Percentiles rank a stretch among this genome's conserved stretches.
These are phyloP conservation scores for Heliosperma pusillum DNA, from an alignment of 148 eudicot species.

Conservation along the genomic window DNA sequence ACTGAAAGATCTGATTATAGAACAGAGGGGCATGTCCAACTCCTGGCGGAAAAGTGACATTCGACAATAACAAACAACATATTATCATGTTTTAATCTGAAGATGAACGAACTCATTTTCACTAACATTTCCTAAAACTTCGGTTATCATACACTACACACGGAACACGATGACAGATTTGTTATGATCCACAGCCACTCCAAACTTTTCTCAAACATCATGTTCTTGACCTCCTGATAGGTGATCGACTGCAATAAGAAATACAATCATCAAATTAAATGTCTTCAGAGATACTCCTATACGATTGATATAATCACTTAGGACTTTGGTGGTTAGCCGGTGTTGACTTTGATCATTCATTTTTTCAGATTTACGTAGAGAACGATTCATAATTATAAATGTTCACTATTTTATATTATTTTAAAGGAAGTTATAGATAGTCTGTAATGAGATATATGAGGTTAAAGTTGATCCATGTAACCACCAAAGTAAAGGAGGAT, in stretches of 20 bases:
- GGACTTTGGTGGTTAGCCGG: too few species aligned
- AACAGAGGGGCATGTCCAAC: neutral
- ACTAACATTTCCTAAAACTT: constrained; percentile 13
- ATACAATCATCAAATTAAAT: neutral
- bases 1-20: constrained; percentile 1
- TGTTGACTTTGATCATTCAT: too few species aligned
- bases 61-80: neutral
- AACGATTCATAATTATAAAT: too few species aligned
- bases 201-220: constrained; percentile 13
- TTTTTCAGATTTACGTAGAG: too few species aligned
- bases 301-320: too few species aligned
- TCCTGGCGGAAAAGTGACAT: neutral
- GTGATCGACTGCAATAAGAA: constrained; percentile 56
- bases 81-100: neutral
- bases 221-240: constrained; percentile 59
- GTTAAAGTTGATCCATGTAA: too few species aligned
- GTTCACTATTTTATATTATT: too few species aligned
- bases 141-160: constrained; percentile 9
- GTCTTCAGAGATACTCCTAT: neutral
- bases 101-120: neutral
- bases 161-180: neutral
- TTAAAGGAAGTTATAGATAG: too few species aligned
- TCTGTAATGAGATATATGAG: too few species aligned
- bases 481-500: too few species aligned
- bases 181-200: neutral